phyloP scores from a whole-genome alignment of 192 early-diverging fungal species.

The Allomyces macrogynus region DNA sequence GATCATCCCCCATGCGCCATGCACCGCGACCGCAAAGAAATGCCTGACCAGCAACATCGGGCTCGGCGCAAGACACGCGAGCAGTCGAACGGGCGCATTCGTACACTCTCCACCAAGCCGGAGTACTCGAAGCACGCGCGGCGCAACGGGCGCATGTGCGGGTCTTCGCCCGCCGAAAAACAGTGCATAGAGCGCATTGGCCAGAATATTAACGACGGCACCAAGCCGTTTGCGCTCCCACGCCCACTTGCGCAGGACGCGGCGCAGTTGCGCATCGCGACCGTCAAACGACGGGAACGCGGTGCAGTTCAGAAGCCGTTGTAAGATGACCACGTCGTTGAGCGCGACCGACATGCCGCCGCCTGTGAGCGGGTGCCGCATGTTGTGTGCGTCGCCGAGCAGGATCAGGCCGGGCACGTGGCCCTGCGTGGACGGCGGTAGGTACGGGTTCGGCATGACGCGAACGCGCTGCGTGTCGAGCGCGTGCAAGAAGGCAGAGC shows the following conservation, averaged over 20 bases:
- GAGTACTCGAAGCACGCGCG: constrained; percentile 77
- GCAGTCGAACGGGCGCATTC: constrained; percentile 58
- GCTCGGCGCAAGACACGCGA: constrained; percentile 58
- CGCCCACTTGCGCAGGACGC: constrained; percentile 39
- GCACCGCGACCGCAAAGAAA: constrained; percentile 76
- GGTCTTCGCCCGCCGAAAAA: constrained; percentile 69
- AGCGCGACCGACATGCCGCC: constrained; percentile 95
- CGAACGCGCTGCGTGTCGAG: constrained; percentile 52
- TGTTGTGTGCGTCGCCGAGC: constrained; percentile 90
- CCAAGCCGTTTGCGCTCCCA: constrained; percentile 55
- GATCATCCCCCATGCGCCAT: neutral
- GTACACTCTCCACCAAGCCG: constrained; percentile 59
- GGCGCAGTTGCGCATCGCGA: constrained; percentile 13
- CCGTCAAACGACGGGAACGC: constrained; percentile 17
- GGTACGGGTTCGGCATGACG: constrained; percentile 73
- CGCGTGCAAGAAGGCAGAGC: constrained; percentile 33
- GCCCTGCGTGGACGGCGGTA: constrained; percentile 59
- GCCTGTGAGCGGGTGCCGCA: constrained; percentile 86
- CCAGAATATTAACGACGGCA: constrained; percentile 71
- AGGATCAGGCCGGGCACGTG: constrained; percentile 49
- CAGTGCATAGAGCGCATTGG: constrained; percentile 76
- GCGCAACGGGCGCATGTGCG: constrained; percentile 47
- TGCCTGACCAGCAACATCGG: constrained; percentile 63
- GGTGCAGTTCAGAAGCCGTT: constrained; percentile 27
- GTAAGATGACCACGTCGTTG: constrained; percentile 66